Evolutionary conservation across 331 rosid species (phyloP).

Genomic region (Stylosanthes scabra): DNA sequence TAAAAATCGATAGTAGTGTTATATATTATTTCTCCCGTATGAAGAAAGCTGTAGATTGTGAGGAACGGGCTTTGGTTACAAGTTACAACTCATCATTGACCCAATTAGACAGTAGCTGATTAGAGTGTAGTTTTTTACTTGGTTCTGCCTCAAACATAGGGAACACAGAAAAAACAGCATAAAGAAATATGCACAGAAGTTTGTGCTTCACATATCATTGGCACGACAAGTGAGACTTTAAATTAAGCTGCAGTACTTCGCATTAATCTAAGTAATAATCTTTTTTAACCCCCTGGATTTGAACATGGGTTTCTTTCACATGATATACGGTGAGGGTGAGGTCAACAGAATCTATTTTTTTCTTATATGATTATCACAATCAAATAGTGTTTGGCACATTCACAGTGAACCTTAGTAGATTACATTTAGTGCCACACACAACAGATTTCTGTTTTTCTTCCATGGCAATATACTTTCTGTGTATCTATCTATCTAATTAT

Average conservation of each 20-base stretch:
- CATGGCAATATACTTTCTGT: neutral
- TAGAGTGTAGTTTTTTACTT: conserved; percentile 7
- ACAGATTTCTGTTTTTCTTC: neutral
- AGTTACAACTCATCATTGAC: conserved; percentile 40
- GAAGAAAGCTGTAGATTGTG: neutral
- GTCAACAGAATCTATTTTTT: neutral
- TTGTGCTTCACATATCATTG: neutral
- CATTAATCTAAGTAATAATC: neutral
- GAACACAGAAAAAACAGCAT: conserved; percentile 38
- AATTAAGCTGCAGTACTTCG: neutral
- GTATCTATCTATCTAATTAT: neutral
- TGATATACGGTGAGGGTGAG: neutral
- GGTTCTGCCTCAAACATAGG: conserved; percentile 37
- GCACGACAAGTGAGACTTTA: neutral
- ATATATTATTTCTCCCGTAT: neutral
- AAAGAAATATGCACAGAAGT: conserved; percentile 25
- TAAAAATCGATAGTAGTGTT: too few species aligned
- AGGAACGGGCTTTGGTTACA: conserved; percentile 29
- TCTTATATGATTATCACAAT: neutral
- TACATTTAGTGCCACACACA: neutral
- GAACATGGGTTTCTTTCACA: neutral
- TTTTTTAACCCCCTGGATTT: neutral
- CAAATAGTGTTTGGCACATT: neutral
- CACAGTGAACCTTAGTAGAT: neutral
- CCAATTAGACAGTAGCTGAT: neutral